These are phyloP conservation scores for Podila horticola DNA, from an alignment of 192 early-diverging fungal species.

Conservation along the genomic window DNA sequence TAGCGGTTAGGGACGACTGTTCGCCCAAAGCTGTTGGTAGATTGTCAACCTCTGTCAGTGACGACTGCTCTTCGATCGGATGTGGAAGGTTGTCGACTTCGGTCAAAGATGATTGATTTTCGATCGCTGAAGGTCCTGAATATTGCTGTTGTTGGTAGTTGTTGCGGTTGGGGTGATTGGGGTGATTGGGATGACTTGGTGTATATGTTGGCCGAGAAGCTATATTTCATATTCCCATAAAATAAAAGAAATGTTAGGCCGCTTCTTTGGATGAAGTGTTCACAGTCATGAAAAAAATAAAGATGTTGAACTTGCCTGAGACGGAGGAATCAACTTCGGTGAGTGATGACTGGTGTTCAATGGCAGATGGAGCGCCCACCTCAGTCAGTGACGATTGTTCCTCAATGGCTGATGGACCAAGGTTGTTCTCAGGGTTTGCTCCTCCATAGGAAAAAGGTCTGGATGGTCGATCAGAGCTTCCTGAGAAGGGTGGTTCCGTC, in stretches of 20 bases:
- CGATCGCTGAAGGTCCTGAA: constrained; percentile 24
- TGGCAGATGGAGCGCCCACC: constrained; percentile 23
- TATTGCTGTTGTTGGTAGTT: no score
- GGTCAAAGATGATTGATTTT: constrained; percentile 41
- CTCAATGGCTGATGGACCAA: neutral
- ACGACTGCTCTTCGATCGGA: constrained; percentile 35
- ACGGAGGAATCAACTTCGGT: no score
- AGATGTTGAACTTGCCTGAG: no score
- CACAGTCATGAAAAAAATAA: no score
- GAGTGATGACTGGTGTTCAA: constrained; percentile 28
- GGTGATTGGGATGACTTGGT: no score
- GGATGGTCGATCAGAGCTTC: neutral
- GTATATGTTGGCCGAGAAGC: no score
- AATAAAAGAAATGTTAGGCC: no score
- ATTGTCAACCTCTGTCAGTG: constrained; percentile 30
- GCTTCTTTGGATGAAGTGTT: no score
- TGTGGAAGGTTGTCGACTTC: constrained; percentile 20
- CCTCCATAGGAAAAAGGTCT: neutral
- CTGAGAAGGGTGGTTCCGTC: neutral
- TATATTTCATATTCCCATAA: no score
- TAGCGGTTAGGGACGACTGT: constrained; percentile 21
- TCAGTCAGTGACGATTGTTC: constrained; percentile 28
- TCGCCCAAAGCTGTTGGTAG: constrained; percentile 1
- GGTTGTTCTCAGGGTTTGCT: neutral
- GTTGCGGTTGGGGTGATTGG: no score